Conservation (phyloP, 2,329 filamentous ascomycete genomes). For the Aspergillus aculeatinus region DNA sequence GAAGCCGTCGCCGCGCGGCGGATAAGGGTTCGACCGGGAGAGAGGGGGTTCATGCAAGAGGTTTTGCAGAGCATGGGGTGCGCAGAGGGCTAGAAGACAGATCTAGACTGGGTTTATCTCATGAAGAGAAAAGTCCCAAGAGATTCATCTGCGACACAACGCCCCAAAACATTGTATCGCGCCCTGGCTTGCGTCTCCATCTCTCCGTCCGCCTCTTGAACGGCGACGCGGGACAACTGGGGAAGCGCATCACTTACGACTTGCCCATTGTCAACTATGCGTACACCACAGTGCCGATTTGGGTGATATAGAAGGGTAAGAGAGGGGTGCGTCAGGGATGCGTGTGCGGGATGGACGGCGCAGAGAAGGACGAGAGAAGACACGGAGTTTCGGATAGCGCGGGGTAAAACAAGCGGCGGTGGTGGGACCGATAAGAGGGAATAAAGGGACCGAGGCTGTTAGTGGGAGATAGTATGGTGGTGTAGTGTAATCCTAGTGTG, state of each 20-base stretch:
- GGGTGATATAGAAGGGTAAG: background rate
- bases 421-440: constrained; percentile 22
- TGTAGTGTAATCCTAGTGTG: background rate
- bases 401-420: constrained; percentile 16
- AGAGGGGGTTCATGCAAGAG: too few relatives aligned
- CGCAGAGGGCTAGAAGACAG: too few relatives aligned
- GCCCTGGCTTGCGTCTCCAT: background rate
- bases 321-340: background rate
- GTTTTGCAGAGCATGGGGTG: too few relatives aligned
- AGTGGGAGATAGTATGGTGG: background rate
- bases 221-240: constrained; percentile 12
- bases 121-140: too few relatives aligned
- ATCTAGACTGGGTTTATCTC: too few relatives aligned
- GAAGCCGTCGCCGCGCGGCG: background rate
- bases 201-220: background rate
- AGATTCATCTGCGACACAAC: too few relatives aligned
- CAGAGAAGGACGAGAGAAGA: background rate
- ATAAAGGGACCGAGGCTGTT: background rate
- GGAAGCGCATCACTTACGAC: constrained; percentile 32
- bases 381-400: constrained; percentile 20
- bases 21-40: too few relatives aligned
- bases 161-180: too few relatives aligned
- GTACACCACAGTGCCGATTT: background rate
- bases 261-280: constrained; percentile 35
- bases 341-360: background rate